Evolutionary conservation across 1,284 basidiomycete species (phyloP).

Genomic region (Puccinia coronata): DNA sequence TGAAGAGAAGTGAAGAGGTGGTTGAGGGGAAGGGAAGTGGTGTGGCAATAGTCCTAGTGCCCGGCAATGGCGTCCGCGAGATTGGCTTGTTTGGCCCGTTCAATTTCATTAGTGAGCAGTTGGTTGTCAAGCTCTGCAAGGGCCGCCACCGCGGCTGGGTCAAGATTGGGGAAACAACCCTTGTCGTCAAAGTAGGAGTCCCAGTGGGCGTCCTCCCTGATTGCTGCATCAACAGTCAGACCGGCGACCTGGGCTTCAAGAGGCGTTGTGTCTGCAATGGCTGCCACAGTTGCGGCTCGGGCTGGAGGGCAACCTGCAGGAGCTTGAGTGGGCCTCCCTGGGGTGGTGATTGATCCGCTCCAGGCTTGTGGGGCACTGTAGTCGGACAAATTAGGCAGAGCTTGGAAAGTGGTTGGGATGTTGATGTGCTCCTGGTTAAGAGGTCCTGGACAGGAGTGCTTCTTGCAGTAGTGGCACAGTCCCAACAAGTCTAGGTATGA

Average conservation of each 20-base stretch:
- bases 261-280: background rate
- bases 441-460: too few relatives aligned
- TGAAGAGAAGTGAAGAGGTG: too few relatives aligned
- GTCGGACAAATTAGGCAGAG: background rate
- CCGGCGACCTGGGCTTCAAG: background rate
- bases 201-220: background rate
- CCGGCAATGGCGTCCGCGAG: background rate
- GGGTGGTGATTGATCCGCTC: background rate
- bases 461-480: too few relatives aligned
- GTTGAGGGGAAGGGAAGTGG: too few relatives aligned
- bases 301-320: too few relatives aligned
- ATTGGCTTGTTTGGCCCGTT: background rate
- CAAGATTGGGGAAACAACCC: background rate
- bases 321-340: background rate
- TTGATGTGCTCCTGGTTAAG: background rate
- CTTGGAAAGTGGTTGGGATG: background rate
- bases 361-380: background rate
- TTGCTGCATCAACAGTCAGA: background rate
- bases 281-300: background rate
- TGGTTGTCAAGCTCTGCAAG: background rate
- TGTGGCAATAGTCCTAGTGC: too few relatives aligned
- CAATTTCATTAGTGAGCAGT: background rate
- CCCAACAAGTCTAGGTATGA: too few relatives aligned
- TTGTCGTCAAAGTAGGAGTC: background rate
- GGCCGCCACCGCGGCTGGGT: too few relatives aligned